Evolutionary conservation across 345 rosid genomes (phyloP).

Genomic region (Pistacia atlantica): DNA sequence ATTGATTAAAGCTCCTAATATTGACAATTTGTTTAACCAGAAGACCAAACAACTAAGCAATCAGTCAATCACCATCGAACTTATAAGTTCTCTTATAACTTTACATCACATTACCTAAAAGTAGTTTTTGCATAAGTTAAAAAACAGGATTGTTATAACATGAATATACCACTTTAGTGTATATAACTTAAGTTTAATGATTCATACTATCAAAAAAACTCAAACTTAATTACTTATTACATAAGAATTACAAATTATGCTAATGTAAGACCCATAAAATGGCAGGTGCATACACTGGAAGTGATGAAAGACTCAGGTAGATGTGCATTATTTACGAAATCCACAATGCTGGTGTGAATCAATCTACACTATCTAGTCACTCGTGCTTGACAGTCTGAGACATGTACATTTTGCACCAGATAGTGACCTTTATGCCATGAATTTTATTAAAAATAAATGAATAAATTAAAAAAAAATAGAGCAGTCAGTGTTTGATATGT

Average conservation of each 20-base stretch:
- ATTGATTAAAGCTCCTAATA: not conserved
- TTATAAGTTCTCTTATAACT: not conserved
- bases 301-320: not conserved
- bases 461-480: not conserved
- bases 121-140: not conserved
- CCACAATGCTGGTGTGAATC: not conserved
- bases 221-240: not conserved
- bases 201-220: not conserved
- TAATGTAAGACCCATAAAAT: not conserved
- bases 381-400: not conserved
- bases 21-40: not conserved
- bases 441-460: not conserved
- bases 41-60: not conserved
- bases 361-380: not conserved
- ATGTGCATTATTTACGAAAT: not conserved
- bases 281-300: not conserved
- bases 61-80: not conserved
- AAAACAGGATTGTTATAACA: not conserved
- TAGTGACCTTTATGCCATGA: not conserved
- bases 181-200: not conserved
- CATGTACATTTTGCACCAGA: not conserved
- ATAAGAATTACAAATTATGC: not conserved
- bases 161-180: not conserved
- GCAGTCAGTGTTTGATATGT: not conserved
- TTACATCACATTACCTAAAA: not conserved